These are phyloP conservation scores for Cynara cardunculus DNA, from an alignment of 129 eudicot genomes.

Conservation along the genomic window DNA sequence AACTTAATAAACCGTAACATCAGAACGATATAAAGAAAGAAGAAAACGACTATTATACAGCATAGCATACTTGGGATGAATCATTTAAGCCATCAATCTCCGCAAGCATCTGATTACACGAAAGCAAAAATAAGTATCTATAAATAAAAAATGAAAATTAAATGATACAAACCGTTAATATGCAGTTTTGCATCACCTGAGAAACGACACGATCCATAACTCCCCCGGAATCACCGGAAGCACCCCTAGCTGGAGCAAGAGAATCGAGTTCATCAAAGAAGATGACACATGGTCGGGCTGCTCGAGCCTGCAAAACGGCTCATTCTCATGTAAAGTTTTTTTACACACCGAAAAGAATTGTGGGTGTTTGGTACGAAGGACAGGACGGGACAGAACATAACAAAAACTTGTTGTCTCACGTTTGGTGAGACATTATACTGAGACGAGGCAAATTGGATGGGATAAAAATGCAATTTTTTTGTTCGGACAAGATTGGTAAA, in stretches of 20 bases:
- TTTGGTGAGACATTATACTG: neutral
- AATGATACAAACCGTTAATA: neutral
- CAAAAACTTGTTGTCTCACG: neutral
- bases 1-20: neutral
- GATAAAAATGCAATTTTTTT: neutral
- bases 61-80: slow-evolving; percentile 62
- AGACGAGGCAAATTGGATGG: neutral
- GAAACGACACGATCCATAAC: slow-evolving; percentile 99
- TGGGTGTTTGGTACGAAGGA: neutral
- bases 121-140: slow-evolving; percentile 18
- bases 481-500: neutral
- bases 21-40: slow-evolving; percentile 4
- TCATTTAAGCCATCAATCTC: slow-evolving; percentile 96
- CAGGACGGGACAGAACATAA: neutral
- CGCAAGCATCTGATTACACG: slow-evolving; percentile 83
- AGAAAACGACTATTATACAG: neutral
- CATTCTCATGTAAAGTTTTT: slow-evolving; percentile 18
- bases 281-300: slow-evolving; percentile 98
- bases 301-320: slow-evolving; percentile 69
- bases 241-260: slow-evolving; percentile 99
- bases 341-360: neutral
- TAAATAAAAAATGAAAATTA: neutral
- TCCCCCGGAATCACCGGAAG: slow-evolving; percentile 99
- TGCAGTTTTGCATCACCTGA: slow-evolving; percentile 53
- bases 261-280: slow-evolving; percentile 98